Conservation (phyloP, 139 green algal genomes). For the Limnomonas spitsbergensis region DNA sequence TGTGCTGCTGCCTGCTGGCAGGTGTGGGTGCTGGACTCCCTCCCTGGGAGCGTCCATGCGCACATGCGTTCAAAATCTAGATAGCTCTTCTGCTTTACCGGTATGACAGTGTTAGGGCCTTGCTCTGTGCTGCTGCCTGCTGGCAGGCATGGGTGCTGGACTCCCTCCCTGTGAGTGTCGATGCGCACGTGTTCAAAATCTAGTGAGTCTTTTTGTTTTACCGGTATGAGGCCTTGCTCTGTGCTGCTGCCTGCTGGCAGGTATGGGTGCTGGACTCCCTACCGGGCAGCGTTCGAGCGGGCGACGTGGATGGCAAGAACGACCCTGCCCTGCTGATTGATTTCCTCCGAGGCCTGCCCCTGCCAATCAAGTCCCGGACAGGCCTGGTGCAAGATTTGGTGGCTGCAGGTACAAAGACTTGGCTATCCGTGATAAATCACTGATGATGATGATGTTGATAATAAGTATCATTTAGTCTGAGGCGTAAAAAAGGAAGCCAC, state of each 20-base stretch:
- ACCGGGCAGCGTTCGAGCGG: slow-evolving; percentile 71
- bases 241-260: slow-evolving; percentile 14
- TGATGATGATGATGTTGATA: slow-evolving; percentile 4
- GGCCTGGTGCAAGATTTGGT: slow-evolving; percentile 50
- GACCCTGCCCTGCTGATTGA: slow-evolving; percentile 73
- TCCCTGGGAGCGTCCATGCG: slow-evolving; percentile 74
- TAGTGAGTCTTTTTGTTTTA: too few species aligned
- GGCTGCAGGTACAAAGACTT: neutral
- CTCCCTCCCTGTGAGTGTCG: too few species aligned
- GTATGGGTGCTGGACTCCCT: slow-evolving; percentile 90
- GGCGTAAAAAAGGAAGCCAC: neutral
- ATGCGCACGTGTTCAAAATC: too few species aligned
- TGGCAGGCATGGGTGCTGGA: too few species aligned
- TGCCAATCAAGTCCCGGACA: slow-evolving; percentile 55
- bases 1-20: slow-evolving; percentile 10
- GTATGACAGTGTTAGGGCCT: too few species aligned
- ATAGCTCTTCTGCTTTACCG: too few species aligned
- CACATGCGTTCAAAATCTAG: too few species aligned
- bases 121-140: too few species aligned
- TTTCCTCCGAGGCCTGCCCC: slow-evolving; percentile 57
- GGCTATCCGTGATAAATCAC: neutral
- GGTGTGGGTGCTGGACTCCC: slow-evolving; percentile 89
- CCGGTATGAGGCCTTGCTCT: neutral
- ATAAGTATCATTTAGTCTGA: neutral
- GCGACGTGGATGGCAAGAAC: slow-evolving; percentile 19